These are phyloP conservation scores for Myriosclerotinia duriaeana DNA, from an alignment of 2,329 filamentous ascomycete species.

Conservation along the genomic window DNA sequence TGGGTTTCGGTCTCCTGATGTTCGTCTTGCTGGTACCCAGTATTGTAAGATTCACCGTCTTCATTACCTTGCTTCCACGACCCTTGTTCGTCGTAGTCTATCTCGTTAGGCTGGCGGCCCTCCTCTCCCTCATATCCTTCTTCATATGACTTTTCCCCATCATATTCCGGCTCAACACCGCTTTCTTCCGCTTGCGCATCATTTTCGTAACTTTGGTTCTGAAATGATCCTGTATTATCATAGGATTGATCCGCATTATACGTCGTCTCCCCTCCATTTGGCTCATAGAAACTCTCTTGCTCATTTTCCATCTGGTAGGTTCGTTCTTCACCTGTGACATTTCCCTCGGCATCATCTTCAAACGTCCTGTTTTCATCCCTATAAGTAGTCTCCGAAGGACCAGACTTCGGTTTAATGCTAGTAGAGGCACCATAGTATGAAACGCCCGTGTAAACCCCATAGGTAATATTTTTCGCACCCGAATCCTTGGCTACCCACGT, in stretches of 20 bases:
- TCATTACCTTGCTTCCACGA: not conserved
- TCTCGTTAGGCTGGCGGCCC: not conserved
- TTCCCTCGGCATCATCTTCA: not conserved
- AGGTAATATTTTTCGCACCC: not conserved
- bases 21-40: not conserved
- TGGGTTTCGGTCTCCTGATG: not conserved
- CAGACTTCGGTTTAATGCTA: conserved; percentile 5
- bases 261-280: not conserved
- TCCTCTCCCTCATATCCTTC: not conserved
- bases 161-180: not conserved
- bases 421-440: conserved; percentile 5
- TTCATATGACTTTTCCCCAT: not conserved
- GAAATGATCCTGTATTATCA: not conserved
- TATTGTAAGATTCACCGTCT: not conserved
- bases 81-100: not conserved
- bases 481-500: conserved; percentile 1
- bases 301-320: not conserved
- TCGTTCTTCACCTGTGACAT: not conserved
- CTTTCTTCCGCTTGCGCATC: not conserved
- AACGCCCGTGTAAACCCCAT: not conserved
- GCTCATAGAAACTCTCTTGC: not conserved
- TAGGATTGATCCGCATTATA: not conserved
- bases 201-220: not conserved
- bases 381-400: not conserved
- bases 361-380: not conserved